Evolutionary conservation across 2,329 filamentous ascomycete genomes (phyloP).

Genomic region (Fusarium stilboides): DNA sequence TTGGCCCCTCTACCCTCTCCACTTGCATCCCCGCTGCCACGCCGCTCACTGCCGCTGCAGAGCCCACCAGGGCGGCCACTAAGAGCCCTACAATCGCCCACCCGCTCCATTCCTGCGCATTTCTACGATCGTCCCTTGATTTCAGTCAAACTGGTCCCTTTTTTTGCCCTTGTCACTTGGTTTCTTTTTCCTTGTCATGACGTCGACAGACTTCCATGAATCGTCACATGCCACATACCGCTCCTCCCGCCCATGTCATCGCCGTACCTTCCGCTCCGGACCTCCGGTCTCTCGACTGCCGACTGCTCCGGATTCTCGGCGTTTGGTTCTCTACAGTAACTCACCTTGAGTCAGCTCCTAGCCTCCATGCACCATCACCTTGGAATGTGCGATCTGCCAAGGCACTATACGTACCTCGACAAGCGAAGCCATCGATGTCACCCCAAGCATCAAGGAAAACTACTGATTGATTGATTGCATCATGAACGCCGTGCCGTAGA

Average conservation of each 20-base stretch:
- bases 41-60: slow-evolving; percentile 25
- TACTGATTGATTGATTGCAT: slow-evolving; percentile 15
- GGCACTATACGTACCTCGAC: not conserved
- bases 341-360: slow-evolving; percentile 11
- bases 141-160: slow-evolving; percentile 21
- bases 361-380: not conserved
- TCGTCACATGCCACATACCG: slow-evolving; percentile 17
- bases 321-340: not conserved
- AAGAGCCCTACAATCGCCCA: slow-evolving; percentile 45
- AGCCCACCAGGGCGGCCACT: slow-evolving; percentile 42
- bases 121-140: slow-evolving; percentile 39
- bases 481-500: slow-evolving; percentile 23
- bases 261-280: slow-evolving; percentile 32
- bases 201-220: slow-evolving; percentile 19
- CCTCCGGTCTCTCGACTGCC: slow-evolving; percentile 37
- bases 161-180: slow-evolving; percentile 13
- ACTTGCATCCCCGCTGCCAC: slow-evolving; percentile 32
- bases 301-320: slow-evolving; percentile 24
- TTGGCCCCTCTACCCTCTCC: slow-evolving; percentile 11
- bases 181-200: slow-evolving; percentile 24
- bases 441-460: not conserved
- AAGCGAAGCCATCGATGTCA: slow-evolving; percentile 10
- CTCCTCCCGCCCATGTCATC: slow-evolving; percentile 26
- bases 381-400: slow-evolving; percentile 11
- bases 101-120: slow-evolving; percentile 42